Base-by-base conservation (phyloP, 768 basidiomycete species). In the Coprinellus micaceus region DNA sequence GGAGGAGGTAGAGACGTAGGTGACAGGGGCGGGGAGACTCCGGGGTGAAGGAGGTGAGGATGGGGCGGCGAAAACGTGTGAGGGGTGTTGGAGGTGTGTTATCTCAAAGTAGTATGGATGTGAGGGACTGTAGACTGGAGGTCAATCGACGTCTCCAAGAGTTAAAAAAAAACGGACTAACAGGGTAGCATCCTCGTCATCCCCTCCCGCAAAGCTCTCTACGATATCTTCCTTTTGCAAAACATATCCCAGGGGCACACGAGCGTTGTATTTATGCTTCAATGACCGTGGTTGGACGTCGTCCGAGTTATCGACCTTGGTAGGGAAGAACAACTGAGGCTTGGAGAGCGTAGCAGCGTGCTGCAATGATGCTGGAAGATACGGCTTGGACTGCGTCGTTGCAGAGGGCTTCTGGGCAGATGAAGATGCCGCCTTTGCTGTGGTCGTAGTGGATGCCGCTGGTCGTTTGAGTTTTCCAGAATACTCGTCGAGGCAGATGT, bases 81-180 rank as follows among this genome's bases (percentile, higher is more conserved):
- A 64, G 15, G 91, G 90, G 61, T 90, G 89, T 1, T 77, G 69
- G 10, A 90, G 74, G 67, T 93, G 85, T 12, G 76, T 80, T 51
- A 94, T 89, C 69, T 96, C 95, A 64, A 90, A 86, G 52, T 80
- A 84, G 69, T 98, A 98, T 1, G 94, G 94, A 70, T 96, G 91
- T 13, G 69, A 66, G 30, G 69, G 63, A 43, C 78, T 77, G 43
- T 9, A n/a, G n/a, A 13, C 13, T 33, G 6, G 7, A 13, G 13
- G 33, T 33, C 33, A 33, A 33, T 33, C 7, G 55, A 13, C 28
- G 33, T 29, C 5, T 48, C 9, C 33, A 33, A 6, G 33, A 33
- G 17, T 52, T 13, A 51, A 19, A 40, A 47, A 2, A 24, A 10
- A 52, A 47, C 49, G 29, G 15, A 65, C 74, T 40, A 62, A 77